Conservation (phyloP, 1,139 yeast genomes). For the Ogataea hybrid region DNA sequence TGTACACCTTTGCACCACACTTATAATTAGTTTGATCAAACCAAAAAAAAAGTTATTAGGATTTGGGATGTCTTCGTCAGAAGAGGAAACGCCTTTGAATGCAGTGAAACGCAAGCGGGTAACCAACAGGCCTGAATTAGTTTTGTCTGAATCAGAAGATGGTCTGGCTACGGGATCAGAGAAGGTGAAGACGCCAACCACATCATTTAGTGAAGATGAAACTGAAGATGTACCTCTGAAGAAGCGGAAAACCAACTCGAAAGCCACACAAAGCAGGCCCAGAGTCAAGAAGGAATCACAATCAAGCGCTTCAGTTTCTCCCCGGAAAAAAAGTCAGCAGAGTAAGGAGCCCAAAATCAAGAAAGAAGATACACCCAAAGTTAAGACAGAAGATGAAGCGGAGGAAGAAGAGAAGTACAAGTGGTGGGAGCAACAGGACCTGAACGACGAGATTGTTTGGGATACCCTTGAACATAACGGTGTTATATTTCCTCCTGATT, state of each 20-base stretch:
- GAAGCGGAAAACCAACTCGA: constrained; percentile 10
- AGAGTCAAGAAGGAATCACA: constrained; percentile 13
- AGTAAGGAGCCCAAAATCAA: constrained; percentile 8
- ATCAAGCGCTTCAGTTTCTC: neutral
- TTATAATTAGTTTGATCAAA: neutral
- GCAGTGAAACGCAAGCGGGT: constrained; percentile 8
- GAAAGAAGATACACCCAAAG: constrained; percentile 15
- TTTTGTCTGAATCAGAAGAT: constrained; percentile 14
- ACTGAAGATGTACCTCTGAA: constrained; percentile 13
- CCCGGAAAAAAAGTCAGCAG: constrained; percentile 3
- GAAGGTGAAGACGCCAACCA: constrained; percentile 15
- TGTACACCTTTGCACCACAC: constrained; percentile 5
- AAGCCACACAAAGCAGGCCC: constrained; percentile 6
- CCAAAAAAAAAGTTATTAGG: constrained; percentile 1
- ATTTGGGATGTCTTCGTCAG: constrained; percentile 19
- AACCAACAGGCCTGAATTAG: neutral
- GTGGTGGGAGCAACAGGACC: constrained; percentile 85
- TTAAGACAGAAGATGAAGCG: constrained; percentile 35
- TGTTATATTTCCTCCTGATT: constrained; percentile 89
- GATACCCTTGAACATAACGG: constrained; percentile 83
- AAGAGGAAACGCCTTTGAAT: constrained; percentile 19
- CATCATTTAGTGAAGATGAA: constrained; percentile 19
- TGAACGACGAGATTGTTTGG: constrained; percentile 83
- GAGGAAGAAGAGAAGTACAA: constrained; percentile 65
- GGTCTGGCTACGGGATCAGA: constrained; percentile 7